Evolutionary conservation across 805 yeast genomes (phyloP).

Genomic region (Candida wancherniae): DNA sequence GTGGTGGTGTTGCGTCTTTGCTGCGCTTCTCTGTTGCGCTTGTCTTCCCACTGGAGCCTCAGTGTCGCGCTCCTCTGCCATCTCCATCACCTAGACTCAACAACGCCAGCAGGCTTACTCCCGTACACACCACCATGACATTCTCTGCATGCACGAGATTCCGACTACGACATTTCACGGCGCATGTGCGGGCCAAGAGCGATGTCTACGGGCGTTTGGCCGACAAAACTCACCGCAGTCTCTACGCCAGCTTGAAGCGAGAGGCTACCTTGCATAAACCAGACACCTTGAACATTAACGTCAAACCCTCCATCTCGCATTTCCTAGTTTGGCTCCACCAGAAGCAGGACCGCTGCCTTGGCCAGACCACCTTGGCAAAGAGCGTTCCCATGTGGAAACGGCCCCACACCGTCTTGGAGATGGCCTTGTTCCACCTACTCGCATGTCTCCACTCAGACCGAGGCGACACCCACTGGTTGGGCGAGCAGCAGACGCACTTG

Average conservation of each 20-base stretch:
- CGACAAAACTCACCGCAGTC: conserved; percentile 16
- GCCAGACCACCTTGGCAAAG: conserved; percentile 2
- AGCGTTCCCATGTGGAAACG: conserved; percentile 6
- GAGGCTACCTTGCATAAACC: conserved; percentile 10
- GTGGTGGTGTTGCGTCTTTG: too few relatives aligned
- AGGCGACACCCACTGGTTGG: conserved; percentile 9
- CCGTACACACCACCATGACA: neutral
- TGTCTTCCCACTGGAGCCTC: neutral
- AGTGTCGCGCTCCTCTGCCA: neutral
- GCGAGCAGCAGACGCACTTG: conserved; percentile 7
- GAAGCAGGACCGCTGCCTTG: conserved; percentile 5
- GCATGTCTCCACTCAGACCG: conserved; percentile 9
- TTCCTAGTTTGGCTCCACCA: conserved; percentile 16
- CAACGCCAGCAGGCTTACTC: neutral
- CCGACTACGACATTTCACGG: conserved; percentile 11
- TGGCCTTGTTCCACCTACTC: conserved; percentile 13
- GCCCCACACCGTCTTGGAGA: conserved; percentile 10
- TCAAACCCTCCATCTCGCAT: conserved; percentile 14
- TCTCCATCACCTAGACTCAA: neutral
- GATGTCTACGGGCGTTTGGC: conserved; percentile 14
- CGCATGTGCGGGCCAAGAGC: neutral
- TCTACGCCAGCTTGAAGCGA: conserved; percentile 13
- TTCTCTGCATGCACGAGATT: neutral
- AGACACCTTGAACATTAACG: neutral
- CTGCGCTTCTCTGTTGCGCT: too few relatives aligned